These are phyloP conservation scores for Mycosphaerella arachidis DNA, from an alignment of 2,329 filamentous ascomycete genomes.

Conservation along the genomic window DNA sequence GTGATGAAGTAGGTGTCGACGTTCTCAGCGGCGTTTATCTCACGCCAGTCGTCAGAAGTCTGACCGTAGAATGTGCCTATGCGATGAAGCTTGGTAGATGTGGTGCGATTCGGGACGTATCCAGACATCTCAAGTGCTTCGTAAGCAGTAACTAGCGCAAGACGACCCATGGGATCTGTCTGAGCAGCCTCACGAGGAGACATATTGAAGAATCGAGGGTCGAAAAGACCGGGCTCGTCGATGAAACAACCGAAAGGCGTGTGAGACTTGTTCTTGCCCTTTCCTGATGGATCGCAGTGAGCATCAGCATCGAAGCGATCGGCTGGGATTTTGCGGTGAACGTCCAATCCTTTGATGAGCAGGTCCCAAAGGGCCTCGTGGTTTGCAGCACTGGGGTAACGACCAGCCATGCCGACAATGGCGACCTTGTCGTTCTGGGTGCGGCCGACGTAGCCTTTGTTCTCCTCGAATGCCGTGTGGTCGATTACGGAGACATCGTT, in stretches of 20 bases:
- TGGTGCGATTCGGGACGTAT: constrained; percentile 67
- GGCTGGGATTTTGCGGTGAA: constrained; percentile 62
- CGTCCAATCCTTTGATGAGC: constrained; percentile 68
- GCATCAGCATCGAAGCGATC: constrained; percentile 71
- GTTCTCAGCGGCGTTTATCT: constrained; percentile 68
- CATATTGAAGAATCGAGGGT: constrained; percentile 85
- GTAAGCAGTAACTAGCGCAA: constrained; percentile 71
- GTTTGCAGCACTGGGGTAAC: constrained; percentile 69
- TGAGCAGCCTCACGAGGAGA: constrained; percentile 74
- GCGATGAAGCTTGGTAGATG: constrained; percentile 59
- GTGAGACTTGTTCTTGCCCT: constrained; percentile 70
- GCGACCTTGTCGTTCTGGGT: constrained; percentile 67
- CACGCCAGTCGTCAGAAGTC: constrained; percentile 72
- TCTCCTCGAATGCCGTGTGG: constrained; percentile 42
- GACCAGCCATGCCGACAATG: constrained; percentile 77
- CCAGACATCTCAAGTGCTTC: constrained; percentile 79
- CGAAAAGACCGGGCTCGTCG: constrained; percentile 71
- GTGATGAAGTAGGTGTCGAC: constrained; percentile 67
- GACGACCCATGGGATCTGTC: constrained; percentile 75
- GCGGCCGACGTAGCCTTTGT: constrained; percentile 36
- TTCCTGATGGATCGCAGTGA: constrained; percentile 67
- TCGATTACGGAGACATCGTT: constrained; percentile 41
- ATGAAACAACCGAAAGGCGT: constrained; percentile 74
- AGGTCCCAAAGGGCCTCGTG: constrained; percentile 72
- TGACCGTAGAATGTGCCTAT: constrained; percentile 73